Evolutionary conservation across 371 early-diverging fungal species (phyloP).

Genomic region (Mortierella sp.): DNA sequence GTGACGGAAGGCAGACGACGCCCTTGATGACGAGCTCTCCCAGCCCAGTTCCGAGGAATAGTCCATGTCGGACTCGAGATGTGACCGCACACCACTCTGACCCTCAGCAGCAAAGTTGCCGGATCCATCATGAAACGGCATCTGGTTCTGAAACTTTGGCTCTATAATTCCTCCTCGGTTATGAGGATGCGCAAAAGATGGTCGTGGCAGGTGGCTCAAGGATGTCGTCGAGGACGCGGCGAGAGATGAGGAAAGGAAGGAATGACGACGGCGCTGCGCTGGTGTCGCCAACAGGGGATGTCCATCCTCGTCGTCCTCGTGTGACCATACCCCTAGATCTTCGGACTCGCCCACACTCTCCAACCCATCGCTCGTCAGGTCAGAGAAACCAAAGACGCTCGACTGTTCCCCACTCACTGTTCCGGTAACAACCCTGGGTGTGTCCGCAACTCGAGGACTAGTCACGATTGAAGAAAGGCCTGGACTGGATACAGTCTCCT

Average conservation of each 20-base stretch:
- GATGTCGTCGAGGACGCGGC: slow-evolving; percentile 25
- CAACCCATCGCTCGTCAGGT: slow-evolving; percentile 45
- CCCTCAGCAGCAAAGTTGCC: slow-evolving; percentile 34
- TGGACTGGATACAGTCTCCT: slow-evolving; percentile 19
- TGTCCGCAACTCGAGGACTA: slow-evolving; percentile 4
- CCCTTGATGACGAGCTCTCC: slow-evolving; percentile 32
- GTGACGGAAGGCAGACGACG: slow-evolving; percentile 19
- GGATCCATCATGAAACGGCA: slow-evolving; percentile 51
- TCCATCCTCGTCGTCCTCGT: slow-evolving; percentile 45
- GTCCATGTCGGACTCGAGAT: slow-evolving; percentile 14
- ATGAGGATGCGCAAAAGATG: slow-evolving; percentile 27
- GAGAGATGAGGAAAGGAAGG: slow-evolving; percentile 8
- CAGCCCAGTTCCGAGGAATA: slow-evolving; percentile 12
- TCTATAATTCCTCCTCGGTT: not conserved
- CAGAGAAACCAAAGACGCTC: slow-evolving; percentile 35
- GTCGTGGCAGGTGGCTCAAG: slow-evolving; percentile 30
- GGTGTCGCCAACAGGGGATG: too few species aligned
- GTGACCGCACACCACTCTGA: slow-evolving; percentile 18
- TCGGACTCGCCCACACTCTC: slow-evolving; percentile 42
- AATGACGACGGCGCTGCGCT: slow-evolving; percentile 10
- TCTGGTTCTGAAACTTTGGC: slow-evolving; percentile 38
- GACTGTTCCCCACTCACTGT: slow-evolving; percentile 6
- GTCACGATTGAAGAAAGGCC: slow-evolving; percentile 15
- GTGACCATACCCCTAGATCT: slow-evolving; percentile 47
- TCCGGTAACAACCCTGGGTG: not conserved